Percentiles rank a stretch among this genome's conserved stretches.
Evolutionary conservation across 2,329 filamentous ascomycete genomes (phyloP).

Genomic region (Tolypocladium endophyticum): DNA sequence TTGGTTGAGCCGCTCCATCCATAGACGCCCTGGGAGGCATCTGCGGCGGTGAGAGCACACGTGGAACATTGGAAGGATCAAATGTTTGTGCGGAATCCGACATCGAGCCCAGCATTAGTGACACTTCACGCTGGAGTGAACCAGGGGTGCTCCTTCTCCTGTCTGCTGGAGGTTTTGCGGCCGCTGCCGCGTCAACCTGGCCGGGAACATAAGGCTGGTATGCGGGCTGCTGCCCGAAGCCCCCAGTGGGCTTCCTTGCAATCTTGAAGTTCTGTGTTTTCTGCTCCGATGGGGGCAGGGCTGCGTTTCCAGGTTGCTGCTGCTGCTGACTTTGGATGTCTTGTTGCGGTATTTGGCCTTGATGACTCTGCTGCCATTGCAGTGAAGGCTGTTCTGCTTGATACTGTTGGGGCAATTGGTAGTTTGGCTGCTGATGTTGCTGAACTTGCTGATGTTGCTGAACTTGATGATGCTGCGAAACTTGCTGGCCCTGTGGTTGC

Average conservation of each 20-base stretch:
- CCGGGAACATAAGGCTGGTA: conserved; percentile 8
- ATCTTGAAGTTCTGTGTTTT: conserved; percentile 5
- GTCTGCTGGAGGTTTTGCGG: background rate
- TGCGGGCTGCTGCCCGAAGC: background rate
- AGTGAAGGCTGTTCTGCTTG: too few relatives aligned
- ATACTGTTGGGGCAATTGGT: too few relatives aligned
- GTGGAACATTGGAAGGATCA: conserved; percentile 9
- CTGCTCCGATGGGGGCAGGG: background rate
- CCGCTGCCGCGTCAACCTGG: background rate
- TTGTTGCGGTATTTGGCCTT: background rate
- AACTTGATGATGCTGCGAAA: background rate
- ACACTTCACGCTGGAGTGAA: conserved; percentile 15
- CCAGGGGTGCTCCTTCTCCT: conserved; percentile 3
- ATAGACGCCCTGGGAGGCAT: conserved; percentile 10
- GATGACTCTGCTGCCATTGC: too few relatives aligned
- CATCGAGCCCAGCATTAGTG: conserved; percentile 10
- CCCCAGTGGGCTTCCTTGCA: conserved; percentile 5
- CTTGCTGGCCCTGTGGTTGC: background rate
- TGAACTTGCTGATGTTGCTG: background rate
- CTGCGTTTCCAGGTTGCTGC: background rate
- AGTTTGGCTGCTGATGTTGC: too few relatives aligned
- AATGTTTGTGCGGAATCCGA: conserved; percentile 10
- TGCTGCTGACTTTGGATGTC: background rate
- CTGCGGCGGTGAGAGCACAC: conserved; percentile 12
- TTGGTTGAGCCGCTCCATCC: conserved; percentile 2